These are phyloP conservation scores for Suillus subalutaceus DNA, from an alignment of 768 basidiomycete species.

Conservation along the genomic window DNA sequence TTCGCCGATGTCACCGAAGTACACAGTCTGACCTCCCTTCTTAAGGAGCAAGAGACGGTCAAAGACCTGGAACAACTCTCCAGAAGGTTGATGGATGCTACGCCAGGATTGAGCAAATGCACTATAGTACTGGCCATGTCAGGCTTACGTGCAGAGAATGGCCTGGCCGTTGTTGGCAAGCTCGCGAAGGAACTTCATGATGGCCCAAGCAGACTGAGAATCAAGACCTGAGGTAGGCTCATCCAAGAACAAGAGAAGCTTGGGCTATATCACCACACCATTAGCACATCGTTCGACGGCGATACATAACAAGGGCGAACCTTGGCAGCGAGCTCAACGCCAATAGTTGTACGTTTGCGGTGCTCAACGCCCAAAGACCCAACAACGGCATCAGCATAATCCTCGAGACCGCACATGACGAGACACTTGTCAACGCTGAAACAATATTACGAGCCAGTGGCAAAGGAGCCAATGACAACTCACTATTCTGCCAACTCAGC, in stretches of 20 bases:
- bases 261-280: constrained; percentile 30
- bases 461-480: background rate
- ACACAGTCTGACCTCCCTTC: constrained; percentile 87
- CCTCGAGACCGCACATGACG: constrained; percentile 81
- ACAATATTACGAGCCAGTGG: background rate
- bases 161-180: constrained; percentile 86
- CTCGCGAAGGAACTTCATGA: constrained; percentile 80
- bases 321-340: constrained; percentile 89
- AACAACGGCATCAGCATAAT: constrained; percentile 82
- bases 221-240: constrained; percentile 62
- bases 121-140: background rate
- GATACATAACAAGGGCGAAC: constrained; percentile 66
- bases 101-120: background rate
- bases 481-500: constrained; percentile 75
- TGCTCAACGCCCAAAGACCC: constrained; percentile 68
- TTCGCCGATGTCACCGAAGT: constrained; percentile 86
- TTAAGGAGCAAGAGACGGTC: constrained; percentile 72
- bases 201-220: constrained; percentile 75
- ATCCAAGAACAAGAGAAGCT: constrained; percentile 32
- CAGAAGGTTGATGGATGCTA: constrained; percentile 81
- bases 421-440: constrained; percentile 72
- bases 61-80: constrained; percentile 85
- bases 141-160: constrained; percentile 70
- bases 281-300: constrained; percentile 50
- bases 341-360: constrained; percentile 87